A percentile compares a stretch with the other conserved stretches of the same genome.
Evolutionary conservation across 805 yeast species (phyloP).

Genomic region (Middelhovenomyces tepae): DNA sequence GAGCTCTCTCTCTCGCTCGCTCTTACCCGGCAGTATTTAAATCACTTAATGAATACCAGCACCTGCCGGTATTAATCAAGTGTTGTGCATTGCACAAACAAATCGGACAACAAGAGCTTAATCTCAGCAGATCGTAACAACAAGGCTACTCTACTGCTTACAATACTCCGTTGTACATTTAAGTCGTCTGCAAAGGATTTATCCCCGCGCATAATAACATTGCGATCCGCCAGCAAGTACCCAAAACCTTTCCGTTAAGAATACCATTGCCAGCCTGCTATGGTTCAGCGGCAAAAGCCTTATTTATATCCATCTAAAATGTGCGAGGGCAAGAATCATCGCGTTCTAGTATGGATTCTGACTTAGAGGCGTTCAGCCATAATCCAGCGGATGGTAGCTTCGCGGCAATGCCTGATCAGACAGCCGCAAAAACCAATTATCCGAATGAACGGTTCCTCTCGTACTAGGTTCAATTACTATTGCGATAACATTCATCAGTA

Average conservation of each 20-base stretch:
- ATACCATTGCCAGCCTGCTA: slow-evolving; percentile 33
- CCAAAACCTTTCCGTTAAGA: slow-evolving; percentile 32
- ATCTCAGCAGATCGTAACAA: slow-evolving; percentile 46
- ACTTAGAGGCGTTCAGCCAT: slow-evolving; percentile 42
- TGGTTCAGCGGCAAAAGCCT: slow-evolving; percentile 37
- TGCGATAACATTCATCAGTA: slow-evolving; percentile 33
- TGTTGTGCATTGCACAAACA: slow-evolving; percentile 9
- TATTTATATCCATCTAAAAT: slow-evolving; percentile 35
- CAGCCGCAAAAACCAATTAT: slow-evolving; percentile 40
- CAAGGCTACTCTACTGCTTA: slow-evolving; percentile 47
- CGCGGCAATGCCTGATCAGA: slow-evolving; percentile 41
- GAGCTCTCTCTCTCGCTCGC: no score
- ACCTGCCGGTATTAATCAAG: no score
- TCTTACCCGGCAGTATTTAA: no score
- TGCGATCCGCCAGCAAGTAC: slow-evolving; percentile 37
- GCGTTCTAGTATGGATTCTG: slow-evolving; percentile 48
- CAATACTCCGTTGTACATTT: slow-evolving; percentile 40
- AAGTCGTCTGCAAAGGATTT: slow-evolving; percentile 41
- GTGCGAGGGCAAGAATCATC: slow-evolving; percentile 36
- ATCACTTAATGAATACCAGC: no score
- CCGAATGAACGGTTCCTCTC: slow-evolving; percentile 42
- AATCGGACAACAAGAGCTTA: slow-evolving; percentile 37
- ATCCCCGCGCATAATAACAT: slow-evolving; percentile 38
- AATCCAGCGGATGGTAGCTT: slow-evolving; percentile 43
- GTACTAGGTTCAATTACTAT: slow-evolving; percentile 38